phyloP scores from a whole-genome alignment of 2,329 filamentous ascomycete genomes.

The Scedosporium aurantiacum region DNA sequence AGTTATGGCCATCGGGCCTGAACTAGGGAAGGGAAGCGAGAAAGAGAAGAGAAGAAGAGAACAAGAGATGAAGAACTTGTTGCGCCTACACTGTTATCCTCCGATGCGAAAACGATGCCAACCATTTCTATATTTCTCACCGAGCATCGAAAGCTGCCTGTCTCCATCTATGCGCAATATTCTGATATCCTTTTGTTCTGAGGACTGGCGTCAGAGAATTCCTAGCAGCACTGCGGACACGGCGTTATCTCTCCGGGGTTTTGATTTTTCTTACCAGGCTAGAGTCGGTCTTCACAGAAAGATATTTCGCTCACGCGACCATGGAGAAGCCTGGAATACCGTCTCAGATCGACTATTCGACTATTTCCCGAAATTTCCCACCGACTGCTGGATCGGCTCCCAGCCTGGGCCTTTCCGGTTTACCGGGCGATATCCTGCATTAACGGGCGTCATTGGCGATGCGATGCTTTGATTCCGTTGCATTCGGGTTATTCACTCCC shows the following conservation, averaged over 20 bases:
- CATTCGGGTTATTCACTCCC: not conserved
- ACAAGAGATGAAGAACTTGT: too few relatives aligned
- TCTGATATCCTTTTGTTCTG: not conserved
- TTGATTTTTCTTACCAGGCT: not conserved
- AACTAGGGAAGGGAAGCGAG: not conserved
- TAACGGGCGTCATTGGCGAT: not conserved
- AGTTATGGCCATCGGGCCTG: too few relatives aligned
- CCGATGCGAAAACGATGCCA: too few relatives aligned
- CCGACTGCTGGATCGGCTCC: not conserved
- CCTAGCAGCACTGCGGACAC: not conserved
- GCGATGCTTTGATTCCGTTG: not conserved
- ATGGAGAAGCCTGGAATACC: not conserved
- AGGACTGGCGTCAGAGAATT: not conserved
- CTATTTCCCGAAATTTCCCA: not conserved
- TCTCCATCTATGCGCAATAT: not conserved
- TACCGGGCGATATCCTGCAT: not conserved
- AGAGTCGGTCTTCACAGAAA: constrained; percentile 4
- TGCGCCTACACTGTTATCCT: too few relatives aligned
- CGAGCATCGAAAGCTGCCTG: too few relatives aligned
- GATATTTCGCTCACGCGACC: constrained; percentile 6
- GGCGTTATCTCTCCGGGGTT: not conserved
- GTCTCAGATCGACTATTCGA: not conserved
- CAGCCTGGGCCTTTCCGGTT: too few relatives aligned
- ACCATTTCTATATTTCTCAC: too few relatives aligned
- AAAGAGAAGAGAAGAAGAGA: not conserved